Percentiles rank a stretch among this genome's conserved stretches.
Evolutionary conservation across 768 basidiomycete species (phyloP).

Genomic region (Leucosporidium scottii): DNA sequence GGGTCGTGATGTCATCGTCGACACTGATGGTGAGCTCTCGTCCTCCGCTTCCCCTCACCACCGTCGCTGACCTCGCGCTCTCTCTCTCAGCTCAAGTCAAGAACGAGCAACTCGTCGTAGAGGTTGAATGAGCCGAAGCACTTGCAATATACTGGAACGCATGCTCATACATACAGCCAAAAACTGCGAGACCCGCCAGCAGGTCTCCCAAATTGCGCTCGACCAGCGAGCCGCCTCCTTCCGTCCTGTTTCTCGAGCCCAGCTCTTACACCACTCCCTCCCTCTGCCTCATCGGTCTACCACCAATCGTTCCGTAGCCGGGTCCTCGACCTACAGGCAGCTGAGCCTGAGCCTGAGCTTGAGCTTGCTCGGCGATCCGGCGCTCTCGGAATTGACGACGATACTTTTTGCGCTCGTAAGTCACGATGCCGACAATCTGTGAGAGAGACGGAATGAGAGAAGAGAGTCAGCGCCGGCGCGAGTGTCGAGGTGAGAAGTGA

Average conservation of each 20-base stretch:
- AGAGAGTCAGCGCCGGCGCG: background rate
- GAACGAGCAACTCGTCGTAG: conserved; percentile 29
- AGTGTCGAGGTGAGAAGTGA: background rate
- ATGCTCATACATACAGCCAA: background rate
- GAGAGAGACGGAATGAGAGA: background rate
- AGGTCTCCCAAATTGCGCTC: too few species aligned
- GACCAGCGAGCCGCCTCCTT: too few species aligned
- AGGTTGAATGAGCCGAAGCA: background rate
- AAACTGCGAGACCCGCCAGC: too few species aligned
- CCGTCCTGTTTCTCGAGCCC: too few species aligned
- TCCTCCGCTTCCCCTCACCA: fast-evolving
- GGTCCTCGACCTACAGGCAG: too few species aligned
- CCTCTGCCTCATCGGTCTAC: too few species aligned
- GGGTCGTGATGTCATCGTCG: conserved; percentile 28
- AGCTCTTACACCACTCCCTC: too few species aligned
- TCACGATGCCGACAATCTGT: conserved; percentile 3
- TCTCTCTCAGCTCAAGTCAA: conserved; percentile 24
- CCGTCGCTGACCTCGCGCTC: background rate
- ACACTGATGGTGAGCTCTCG: conserved; percentile 20
- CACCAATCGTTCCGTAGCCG: too few species aligned
- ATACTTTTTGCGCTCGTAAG: conserved; percentile 6
- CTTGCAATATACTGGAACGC: background rate
- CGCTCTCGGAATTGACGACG: conserved; percentile 1
- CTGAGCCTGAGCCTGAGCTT: too few species aligned
- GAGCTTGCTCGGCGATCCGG: background rate